Evolutionary conservation across 495 filamentous ascomycete genomes (phyloP).

Genomic region (Penicillium salamii): DNA sequence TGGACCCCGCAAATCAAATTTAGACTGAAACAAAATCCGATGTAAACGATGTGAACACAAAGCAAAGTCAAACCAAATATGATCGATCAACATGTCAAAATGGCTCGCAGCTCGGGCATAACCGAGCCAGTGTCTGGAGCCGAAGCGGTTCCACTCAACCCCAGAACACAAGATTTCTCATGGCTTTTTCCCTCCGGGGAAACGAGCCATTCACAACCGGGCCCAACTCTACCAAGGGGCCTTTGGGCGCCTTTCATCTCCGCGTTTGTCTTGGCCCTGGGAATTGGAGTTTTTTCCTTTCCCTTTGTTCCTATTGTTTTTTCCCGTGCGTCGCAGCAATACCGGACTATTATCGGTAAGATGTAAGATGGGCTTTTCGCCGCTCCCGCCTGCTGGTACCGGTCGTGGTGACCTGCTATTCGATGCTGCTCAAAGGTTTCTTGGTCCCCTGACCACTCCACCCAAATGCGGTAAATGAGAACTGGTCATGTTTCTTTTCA

Average conservation of each 20-base stretch:
- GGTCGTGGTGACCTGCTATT: not conserved
- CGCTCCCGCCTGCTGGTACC: not conserved
- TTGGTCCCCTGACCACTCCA: not conserved
- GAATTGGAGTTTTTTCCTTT: not conserved
- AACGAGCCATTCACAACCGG: not conserved
- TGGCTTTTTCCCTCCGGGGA: conserved; percentile 1
- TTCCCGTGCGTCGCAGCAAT: not conserved
- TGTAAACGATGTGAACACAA: no score
- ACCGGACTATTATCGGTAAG: conserved; percentile 1
- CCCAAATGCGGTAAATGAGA: not conserved
- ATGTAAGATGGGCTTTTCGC: not conserved
- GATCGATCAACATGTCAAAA: not conserved
- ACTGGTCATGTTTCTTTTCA: not conserved
- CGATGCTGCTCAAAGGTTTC: not conserved
- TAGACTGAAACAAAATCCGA: no score
- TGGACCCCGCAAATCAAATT: no score
- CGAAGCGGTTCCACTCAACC: not conserved
- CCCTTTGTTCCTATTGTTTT: not conserved
- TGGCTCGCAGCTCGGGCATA: conserved; percentile 5
- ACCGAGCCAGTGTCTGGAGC: not conserved
- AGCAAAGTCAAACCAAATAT: not conserved
- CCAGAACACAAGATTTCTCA: conserved; percentile 4
- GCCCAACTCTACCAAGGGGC: not conserved
- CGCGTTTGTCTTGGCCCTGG: not conserved
- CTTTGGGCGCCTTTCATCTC: not conserved